Evolutionary conservation across 352 stramenopile genomes (phyloP).

Genomic region (Globisporangium parvum): DNA sequence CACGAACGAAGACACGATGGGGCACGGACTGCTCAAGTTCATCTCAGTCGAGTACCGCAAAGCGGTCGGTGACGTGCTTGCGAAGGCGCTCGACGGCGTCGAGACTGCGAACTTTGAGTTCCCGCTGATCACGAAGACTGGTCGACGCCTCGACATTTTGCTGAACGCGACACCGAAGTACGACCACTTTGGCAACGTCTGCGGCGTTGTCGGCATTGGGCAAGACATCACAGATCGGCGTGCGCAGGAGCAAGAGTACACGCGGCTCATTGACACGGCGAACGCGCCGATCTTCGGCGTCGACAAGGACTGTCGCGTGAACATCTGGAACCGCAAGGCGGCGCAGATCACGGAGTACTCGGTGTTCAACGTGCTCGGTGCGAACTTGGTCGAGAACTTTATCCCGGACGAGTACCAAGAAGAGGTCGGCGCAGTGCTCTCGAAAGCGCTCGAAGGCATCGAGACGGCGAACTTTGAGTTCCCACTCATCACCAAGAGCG

Average conservation of each 20-base stretch:
- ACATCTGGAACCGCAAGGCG: slow-evolving; percentile 83
- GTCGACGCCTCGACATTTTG: slow-evolving; percentile 43
- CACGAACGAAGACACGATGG: slow-evolving; percentile 78
- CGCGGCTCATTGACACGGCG: slow-evolving; percentile 78
- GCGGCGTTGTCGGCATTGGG: slow-evolving; percentile 55
- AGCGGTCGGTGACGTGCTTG: slow-evolving; percentile 51
- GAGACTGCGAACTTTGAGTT: slow-evolving; percentile 78
- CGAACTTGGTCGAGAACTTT: slow-evolving; percentile 71
- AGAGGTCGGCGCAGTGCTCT: slow-evolving; percentile 44
- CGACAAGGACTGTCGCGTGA: slow-evolving; percentile 55
- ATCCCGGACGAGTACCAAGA: slow-evolving; percentile 56
- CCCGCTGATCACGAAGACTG: slow-evolving; percentile 56
- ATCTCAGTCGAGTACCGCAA: slow-evolving; percentile 54
- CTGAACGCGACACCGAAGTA: slow-evolving; percentile 54
- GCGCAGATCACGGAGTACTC: slow-evolving; percentile 74
- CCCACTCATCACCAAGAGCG: too few species aligned
- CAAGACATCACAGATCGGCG: slow-evolving; percentile 64
- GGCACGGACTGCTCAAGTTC: slow-evolving; percentile 47
- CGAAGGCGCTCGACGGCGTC: slow-evolving; percentile 39
- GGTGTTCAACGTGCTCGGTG: slow-evolving; percentile 56
- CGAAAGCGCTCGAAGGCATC: slow-evolving; percentile 45
- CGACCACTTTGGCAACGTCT: slow-evolving; percentile 53
- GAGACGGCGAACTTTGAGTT: too few species aligned
- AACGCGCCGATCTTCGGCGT: slow-evolving; percentile 84
- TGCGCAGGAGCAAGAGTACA: slow-evolving; percentile 74